Conservation (phyloP, 495 filamentous ascomycete species). For the Gamarada debralockiae region DNA sequence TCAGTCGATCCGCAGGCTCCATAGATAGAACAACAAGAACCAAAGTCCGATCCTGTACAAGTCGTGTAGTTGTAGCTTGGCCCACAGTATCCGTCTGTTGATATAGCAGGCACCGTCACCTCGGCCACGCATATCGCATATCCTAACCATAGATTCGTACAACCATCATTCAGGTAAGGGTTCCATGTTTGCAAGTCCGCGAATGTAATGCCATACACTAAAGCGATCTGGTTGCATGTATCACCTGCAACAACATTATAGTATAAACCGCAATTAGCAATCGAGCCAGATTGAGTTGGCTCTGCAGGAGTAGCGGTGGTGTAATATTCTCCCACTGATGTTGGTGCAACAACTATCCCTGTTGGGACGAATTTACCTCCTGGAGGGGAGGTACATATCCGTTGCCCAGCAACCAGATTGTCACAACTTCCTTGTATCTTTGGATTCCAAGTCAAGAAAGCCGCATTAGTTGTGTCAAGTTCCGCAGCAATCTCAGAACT, state of each 20-base stretch:
- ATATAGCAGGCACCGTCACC: slow-evolving; percentile 1
- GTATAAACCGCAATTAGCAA: slow-evolving; percentile 4
- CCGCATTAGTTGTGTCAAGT: background rate
- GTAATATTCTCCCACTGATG: slow-evolving; percentile 1
- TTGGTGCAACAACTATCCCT: slow-evolving; percentile 1
- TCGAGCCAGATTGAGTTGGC: slow-evolving; percentile 9
- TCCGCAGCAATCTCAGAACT: background rate
- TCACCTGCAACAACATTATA: slow-evolving; percentile 6
- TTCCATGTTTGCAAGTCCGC: slow-evolving; percentile 4
- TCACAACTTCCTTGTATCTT: slow-evolving; percentile 18
- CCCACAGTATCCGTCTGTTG: slow-evolving; percentile 2
- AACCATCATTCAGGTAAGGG: slow-evolving; percentile 4
- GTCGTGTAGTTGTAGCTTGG: slow-evolving; percentile 1
- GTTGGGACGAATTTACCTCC: background rate
- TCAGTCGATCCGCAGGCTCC: slow-evolving; percentile 4
- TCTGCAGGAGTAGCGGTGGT: slow-evolving; percentile 10
- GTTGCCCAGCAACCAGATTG: slow-evolving; percentile 21
- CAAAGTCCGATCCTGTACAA: slow-evolving; percentile 3
- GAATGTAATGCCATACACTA: background rate
- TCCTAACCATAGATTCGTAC: slow-evolving; percentile 5
- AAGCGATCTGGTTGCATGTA: slow-evolving; percentile 1
- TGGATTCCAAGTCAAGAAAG: slow-evolving; percentile 25
- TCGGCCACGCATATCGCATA: slow-evolving; percentile 4
- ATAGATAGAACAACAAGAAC: background rate
- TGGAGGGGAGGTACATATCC: background rate